Evolutionary conservation across 176 grass and related monocot genomes (phyloP).

Genomic region (Puccinellia tenuiflora): DNA sequence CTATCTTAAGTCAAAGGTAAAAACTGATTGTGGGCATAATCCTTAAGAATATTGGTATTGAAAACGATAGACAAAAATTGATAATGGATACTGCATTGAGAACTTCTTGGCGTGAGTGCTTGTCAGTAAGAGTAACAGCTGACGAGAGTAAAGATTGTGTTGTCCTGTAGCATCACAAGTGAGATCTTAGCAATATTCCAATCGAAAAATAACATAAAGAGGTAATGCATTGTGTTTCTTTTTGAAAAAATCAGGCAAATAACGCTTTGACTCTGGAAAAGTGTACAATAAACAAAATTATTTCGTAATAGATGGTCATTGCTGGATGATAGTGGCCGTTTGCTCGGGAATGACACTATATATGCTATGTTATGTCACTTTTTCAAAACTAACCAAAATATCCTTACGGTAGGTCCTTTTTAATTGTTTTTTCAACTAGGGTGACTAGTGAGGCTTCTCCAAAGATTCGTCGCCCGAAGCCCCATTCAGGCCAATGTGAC

Average conservation of each 20-base stretch:
- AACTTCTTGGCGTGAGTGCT: conserved; percentile 76
- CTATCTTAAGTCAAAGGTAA: conserved; percentile 66
- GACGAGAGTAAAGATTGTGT: conserved; percentile 85
- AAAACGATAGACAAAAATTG: not conserved
- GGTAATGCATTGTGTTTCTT: not conserved
- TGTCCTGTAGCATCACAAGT: conserved; percentile 53
- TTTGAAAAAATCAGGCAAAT: not conserved
- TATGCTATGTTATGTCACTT: not conserved
- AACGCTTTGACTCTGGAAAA: not conserved
- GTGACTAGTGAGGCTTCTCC: not conserved
- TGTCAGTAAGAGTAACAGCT: conserved; percentile 67
- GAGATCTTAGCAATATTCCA: conserved; percentile 19
- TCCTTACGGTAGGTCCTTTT: not conserved
- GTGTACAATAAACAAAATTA: conserved; percentile 16
- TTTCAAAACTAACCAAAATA: not conserved
- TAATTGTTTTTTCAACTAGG: not conserved
- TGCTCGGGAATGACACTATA: conserved; percentile 3
- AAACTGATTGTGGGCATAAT: conserved; percentile 9
- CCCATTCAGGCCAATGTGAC: not conserved
- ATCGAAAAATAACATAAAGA: conserved; percentile 11
- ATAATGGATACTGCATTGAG: conserved; percentile 83
- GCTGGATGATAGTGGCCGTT: conserved; percentile 3
- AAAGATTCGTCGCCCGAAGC: not conserved
- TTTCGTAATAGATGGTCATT: not conserved
- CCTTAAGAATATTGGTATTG: not conserved